phyloP scores from a whole-genome alignment of 306 rosid genomes.

The Trifolium subterraneum region DNA sequence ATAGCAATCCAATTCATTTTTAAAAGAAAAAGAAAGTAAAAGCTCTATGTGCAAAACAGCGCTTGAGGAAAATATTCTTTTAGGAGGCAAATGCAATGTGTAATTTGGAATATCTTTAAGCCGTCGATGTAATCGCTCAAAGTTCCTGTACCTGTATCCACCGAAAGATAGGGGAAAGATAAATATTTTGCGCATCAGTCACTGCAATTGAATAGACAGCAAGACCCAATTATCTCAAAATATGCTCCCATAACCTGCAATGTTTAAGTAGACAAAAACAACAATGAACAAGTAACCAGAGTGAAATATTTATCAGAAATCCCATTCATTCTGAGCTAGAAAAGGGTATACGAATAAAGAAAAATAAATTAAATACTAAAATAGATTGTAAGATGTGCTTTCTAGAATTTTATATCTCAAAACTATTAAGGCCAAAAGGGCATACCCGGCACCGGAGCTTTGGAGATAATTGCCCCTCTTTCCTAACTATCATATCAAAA shows the following conservation, averaged over 20 bases:
- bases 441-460: conserved; percentile 95
- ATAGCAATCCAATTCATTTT: conserved; percentile 20
- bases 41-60: conserved; percentile 36
- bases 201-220: conserved; percentile 97
- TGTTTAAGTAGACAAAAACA: conserved; percentile 40
- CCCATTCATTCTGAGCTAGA: conserved; percentile 31
- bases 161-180: conserved; percentile 39
- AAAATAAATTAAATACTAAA: not conserved
- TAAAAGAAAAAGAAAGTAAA: conserved; percentile 30
- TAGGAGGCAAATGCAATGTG: conserved; percentile 88
- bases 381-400: conserved; percentile 10
- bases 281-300: conserved; percentile 27
- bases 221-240: conserved; percentile 90
- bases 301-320: conserved; percentile 18
- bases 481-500: conserved; percentile 62
- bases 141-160: conserved; percentile 81
- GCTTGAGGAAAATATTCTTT: conserved; percentile 97
- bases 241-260: conserved; percentile 94
- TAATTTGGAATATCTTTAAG: conserved; percentile 97
- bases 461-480: conserved; percentile 69
- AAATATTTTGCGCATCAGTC: conserved; percentile 67
- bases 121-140: conserved; percentile 88
- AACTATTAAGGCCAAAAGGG: conserved; percentile 35
- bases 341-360: not conserved
- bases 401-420: conserved; percentile 24